A percentile compares a stretch with the other conserved stretches of the same genome.
These are phyloP conservation scores for Flagelloscypha sp. DNA, from an alignment of 768 basidiomycete genomes.

Conservation along the genomic window DNA sequence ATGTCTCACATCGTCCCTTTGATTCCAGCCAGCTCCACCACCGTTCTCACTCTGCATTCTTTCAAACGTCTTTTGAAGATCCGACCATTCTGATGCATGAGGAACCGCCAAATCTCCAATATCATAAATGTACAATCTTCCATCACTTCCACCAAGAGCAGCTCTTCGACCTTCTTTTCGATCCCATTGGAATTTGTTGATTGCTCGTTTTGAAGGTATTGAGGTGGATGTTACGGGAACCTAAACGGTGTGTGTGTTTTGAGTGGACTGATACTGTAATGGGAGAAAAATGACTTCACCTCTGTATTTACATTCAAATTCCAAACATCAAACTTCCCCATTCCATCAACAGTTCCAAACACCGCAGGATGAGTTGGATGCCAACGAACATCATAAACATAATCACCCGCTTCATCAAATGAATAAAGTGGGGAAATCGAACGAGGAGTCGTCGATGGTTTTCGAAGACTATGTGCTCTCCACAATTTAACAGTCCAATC, in stretches of 20 bases:
- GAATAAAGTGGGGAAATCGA: constrained; percentile 74
- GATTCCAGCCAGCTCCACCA: no score
- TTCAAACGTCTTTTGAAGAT: constrained; percentile 81
- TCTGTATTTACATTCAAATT: constrained; percentile 96
- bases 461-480: constrained; percentile 72
- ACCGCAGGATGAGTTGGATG: constrained; percentile 92
- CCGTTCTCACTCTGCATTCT: no score
- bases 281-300: constrained; percentile 39
- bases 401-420: constrained; percentile 97
- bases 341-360: constrained; percentile 91
- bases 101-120: constrained; percentile 87
- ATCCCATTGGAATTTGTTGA: constrained; percentile 97
- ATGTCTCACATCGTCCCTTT: no score
- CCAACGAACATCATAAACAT: constrained; percentile 98
- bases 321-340: constrained; percentile 95
- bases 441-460: constrained; percentile 56
- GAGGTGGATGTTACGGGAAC: constrained; percentile 86
- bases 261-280: constrained; percentile 6
- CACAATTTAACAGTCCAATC: constrained; percentile 99
- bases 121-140: constrained; percentile 89
- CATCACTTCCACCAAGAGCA: constrained; percentile 88
- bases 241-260: no score
- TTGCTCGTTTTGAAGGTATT: constrained; percentile 70
- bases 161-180: constrained; percentile 84
- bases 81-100: constrained; percentile 87